Conservation (phyloP, 139 green algal genomes). For the Auxenochlorella pyrenoidosa region DNA sequence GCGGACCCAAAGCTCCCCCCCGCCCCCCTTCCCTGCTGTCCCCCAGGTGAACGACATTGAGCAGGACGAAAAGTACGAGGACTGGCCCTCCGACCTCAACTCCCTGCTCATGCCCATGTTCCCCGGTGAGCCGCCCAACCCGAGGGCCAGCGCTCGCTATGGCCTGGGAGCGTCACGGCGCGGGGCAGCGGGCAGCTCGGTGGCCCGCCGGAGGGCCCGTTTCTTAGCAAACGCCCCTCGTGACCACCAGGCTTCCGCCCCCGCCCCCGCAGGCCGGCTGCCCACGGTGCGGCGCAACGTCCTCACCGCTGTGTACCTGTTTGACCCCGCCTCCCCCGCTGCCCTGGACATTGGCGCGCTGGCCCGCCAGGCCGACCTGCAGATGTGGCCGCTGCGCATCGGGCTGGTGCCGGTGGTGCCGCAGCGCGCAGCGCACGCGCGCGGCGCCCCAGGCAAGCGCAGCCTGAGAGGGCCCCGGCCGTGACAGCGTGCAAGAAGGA, state of each 20-base stretch:
- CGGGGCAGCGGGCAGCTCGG: neutral
- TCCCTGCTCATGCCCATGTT: constrained; percentile 70
- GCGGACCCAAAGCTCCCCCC: too few species aligned
- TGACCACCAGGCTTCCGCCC: too few species aligned
- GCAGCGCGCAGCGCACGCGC: neutral
- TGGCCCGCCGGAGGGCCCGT: too few species aligned
- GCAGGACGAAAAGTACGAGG: constrained; percentile 64
- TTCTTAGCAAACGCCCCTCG: too few species aligned
- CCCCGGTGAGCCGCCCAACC: constrained; percentile 45
- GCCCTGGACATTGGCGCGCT: constrained; percentile 36
- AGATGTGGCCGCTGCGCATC: constrained; percentile 55
- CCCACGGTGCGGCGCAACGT: constrained; percentile 74
- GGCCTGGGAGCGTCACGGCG: too few species aligned
- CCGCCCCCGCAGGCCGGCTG: constrained; percentile 52
- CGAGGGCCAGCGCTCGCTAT: too few species aligned
- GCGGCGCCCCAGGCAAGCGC: neutral
- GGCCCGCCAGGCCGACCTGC: constrained; percentile 39
- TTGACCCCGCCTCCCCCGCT: constrained; percentile 62
- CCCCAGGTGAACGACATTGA: constrained; percentile 87
- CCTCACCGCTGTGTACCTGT: constrained; percentile 70
- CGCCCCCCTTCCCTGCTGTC: neutral
- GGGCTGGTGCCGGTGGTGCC: constrained; percentile 55
- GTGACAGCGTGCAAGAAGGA: too few species aligned
- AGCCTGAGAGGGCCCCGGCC: too few species aligned
- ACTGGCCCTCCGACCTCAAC: constrained; percentile 42